Base-by-base conservation (phyloP, 768 basidiomycete species). In the Collybiopsis luxurians region DNA sequence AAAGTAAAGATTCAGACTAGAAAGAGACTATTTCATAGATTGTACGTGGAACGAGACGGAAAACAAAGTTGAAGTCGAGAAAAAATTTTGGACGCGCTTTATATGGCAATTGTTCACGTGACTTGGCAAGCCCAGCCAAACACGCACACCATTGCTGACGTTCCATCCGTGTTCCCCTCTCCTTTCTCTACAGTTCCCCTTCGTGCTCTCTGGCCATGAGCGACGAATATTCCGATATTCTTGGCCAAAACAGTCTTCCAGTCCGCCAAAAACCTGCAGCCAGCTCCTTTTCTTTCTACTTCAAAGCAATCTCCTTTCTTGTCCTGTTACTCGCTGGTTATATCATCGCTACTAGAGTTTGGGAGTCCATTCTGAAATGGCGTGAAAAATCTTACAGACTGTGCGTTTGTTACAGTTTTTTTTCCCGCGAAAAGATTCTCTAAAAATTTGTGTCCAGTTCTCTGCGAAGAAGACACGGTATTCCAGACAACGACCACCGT, bases 401-500 rank as follows among this genome's bases (percentile, higher is more conserved):
- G 89, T 89, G 63, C 56, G 84, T 72, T 13, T 53, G 27, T 26
- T 2, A 21, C 28, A 40, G 5, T 17, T 45, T 34, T 40, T 27
- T 53, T 30, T n/a, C 12, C 39, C 13, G 34, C 27, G 31, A 42
- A 26, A 47, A 59, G 48, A 58, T 31, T 68, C 58, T 49, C 24
- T 53, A 48, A 34, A 34, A 42, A 54, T 56, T 59, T 13, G 13
- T 31, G 57, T 56, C 36, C 61, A 91, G 89, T 63, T 78, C 84
- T 60, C 84, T 85, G 77, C 83, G 91, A 59, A 76, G 91, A 61
- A 78, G 81, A 71, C 83, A 91, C 66, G 92, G 91, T 45, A 93
- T 93, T 58, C 92, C 91, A 17, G 91, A 93, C 75, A 78, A 77
- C 56, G 91, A 93, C 75, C 78, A 84, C 60, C 79, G 91, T 30